Conservation (phyloP, 2,329 filamentous ascomycete species). For the Fusarium camptoceras region DNA sequence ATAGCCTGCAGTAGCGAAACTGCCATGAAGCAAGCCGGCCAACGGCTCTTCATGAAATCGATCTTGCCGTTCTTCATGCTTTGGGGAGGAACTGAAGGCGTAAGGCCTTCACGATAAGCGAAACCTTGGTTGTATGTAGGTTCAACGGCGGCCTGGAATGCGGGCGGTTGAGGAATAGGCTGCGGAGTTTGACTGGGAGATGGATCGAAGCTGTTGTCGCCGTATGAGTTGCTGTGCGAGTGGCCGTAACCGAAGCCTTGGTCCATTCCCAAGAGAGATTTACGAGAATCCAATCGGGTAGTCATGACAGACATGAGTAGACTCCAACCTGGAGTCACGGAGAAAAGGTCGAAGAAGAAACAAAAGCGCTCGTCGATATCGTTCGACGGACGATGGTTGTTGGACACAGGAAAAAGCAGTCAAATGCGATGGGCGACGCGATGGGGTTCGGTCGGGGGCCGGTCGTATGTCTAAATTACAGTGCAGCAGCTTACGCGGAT, state of each 20-base stretch:
- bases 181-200: constrained; percentile 32
- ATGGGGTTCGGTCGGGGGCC: constrained; percentile 19
- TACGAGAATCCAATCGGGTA: constrained; percentile 56
- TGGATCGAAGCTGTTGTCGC: constrained; percentile 40
- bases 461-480: constrained; percentile 31
- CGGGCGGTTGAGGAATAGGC: constrained; percentile 37
- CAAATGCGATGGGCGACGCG: constrained; percentile 25
- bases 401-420: constrained; percentile 12
- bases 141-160: constrained; percentile 46
- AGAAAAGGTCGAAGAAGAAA: constrained; percentile 11
- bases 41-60: constrained; percentile 84
- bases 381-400: constrained; percentile 27
- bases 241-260: constrained; percentile 53
- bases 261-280: constrained; percentile 55
- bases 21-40: constrained; percentile 88
- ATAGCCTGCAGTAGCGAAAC: constrained; percentile 80
- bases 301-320: constrained; percentile 53
- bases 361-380: constrained; percentile 25
- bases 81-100: constrained; percentile 49
- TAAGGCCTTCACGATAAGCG: constrained; percentile 54
- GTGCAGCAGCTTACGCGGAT: constrained; percentile 25
- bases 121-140: constrained; percentile 52
- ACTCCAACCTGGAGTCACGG: constrained; percentile 55
- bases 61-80: constrained; percentile 56
- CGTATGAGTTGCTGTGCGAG: constrained; percentile 51